Evolutionary conservation across 768 basidiomycete species (phyloP).

Genomic region (Gymnopilus junonius): DNA sequence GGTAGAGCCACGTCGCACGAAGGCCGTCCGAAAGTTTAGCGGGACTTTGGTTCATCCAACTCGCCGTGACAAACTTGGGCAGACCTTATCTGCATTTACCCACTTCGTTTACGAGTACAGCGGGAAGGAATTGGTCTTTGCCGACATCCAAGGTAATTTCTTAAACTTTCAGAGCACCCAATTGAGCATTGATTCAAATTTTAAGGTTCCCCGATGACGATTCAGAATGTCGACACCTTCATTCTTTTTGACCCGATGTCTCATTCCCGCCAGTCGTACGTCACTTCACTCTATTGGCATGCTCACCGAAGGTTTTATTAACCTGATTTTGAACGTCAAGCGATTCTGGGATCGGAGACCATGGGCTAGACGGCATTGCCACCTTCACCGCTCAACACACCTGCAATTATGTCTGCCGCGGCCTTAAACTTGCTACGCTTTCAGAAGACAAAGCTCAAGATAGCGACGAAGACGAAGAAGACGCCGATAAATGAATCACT

Average conservation of each 20-base stretch:
- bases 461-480: background rate
- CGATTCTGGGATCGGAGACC: conserved; percentile 19
- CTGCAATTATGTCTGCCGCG: conserved; percentile 13
- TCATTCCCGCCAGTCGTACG: conserved; percentile 7
- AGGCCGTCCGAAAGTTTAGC: conserved; percentile 12
- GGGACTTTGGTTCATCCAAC: conserved; percentile 14
- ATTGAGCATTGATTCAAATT: background rate
- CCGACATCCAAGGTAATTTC: conserved; percentile 18
- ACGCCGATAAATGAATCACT: background rate
- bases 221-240: conserved; percentile 2
- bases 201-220: conserved; percentile 8
- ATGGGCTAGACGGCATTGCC: conserved; percentile 13
- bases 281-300: background rate
- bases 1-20: conserved; percentile 16
- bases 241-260: conserved; percentile 17
- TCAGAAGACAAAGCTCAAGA: background rate
- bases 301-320: background rate
- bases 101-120: conserved; percentile 18
- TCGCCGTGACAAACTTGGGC: conserved; percentile 10
- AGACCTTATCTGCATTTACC: conserved; percentile 8
- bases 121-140: conserved; percentile 12
- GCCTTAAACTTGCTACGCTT: conserved; percentile 5
- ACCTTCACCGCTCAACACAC: conserved; percentile 12
- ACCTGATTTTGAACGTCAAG: background rate
- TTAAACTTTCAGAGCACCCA: background rate